phyloP scores from a whole-genome alignment of 2,329 filamentous ascomycete genomes.

The Exutisphaerella laricina region DNA sequence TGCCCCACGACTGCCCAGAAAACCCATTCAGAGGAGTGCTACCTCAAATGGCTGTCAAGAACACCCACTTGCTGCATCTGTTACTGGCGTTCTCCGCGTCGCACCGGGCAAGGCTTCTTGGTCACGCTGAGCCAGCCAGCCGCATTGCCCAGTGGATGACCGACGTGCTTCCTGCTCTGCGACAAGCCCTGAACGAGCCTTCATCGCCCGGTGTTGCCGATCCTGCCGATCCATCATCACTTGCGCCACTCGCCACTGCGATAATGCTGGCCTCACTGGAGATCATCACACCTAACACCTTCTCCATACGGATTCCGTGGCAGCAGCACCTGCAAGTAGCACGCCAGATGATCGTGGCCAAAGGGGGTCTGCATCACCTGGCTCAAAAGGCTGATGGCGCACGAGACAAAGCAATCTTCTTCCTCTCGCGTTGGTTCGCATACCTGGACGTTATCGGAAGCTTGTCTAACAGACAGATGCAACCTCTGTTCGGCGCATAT shows the following conservation, averaged over 20 bases:
- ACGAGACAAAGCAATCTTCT: constrained; percentile 58
- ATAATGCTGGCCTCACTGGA: constrained; percentile 82
- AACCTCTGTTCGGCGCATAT: constrained; percentile 39
- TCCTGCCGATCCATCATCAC: constrained; percentile 57
- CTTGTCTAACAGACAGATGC: constrained; percentile 49
- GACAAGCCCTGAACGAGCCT: constrained; percentile 51
- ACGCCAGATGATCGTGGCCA: constrained; percentile 65
- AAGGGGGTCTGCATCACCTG: constrained; percentile 51
- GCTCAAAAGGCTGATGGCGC: constrained; percentile 36
- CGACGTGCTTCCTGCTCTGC: constrained; percentile 68
- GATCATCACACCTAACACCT: constrained; percentile 75
- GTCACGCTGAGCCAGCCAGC: constrained; percentile 66
- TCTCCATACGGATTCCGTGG: constrained; percentile 76
- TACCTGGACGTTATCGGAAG: constrained; percentile 77
- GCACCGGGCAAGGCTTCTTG: constrained; percentile 68
- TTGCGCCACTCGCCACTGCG: constrained; percentile 69
- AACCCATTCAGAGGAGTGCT: constrained; percentile 58
- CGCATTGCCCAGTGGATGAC: constrained; percentile 76
- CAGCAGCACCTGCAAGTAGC: constrained; percentile 72
- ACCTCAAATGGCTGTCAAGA: constrained; percentile 61
- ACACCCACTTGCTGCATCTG: constrained; percentile 68
- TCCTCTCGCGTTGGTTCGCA: constrained; percentile 75
- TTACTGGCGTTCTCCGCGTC: constrained; percentile 79
- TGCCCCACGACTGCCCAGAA: constrained; percentile 57
- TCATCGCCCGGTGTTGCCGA: constrained; percentile 23